Evolutionary conservation across 768 basidiomycete species (phyloP).

Genomic region (Suillus clintonianus): DNA sequence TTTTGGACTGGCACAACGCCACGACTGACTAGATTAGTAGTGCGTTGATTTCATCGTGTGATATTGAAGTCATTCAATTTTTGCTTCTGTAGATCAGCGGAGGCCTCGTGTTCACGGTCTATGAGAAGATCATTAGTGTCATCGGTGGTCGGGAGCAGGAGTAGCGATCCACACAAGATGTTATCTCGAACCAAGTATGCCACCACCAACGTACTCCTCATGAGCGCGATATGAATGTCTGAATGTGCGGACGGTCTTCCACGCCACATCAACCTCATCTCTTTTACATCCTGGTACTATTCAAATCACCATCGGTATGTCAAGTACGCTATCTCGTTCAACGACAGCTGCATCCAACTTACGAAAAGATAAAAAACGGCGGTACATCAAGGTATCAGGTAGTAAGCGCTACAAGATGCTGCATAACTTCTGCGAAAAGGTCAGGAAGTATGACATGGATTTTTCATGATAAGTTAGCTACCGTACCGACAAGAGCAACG

Average conservation of each 20-base stretch:
- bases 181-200: neutral
- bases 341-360: too few species aligned
- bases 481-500: too few species aligned
- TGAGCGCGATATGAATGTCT: neutral
- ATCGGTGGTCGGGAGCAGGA: constrained; percentile 35
- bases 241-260: neutral
- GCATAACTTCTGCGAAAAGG: too few species aligned
- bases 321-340: too few species aligned
- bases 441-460: too few species aligned
- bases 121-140: constrained; percentile 76
- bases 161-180: neutral
- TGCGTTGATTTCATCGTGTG: constrained; percentile 27
- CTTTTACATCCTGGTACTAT: neutral
- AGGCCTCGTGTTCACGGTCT: constrained; percentile 90
- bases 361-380: too few species aligned
- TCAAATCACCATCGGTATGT: too few species aligned
- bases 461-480: too few species aligned
- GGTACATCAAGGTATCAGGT: too few species aligned
- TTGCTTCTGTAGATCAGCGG: constrained; percentile 70
- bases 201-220: neutral
- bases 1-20: constrained; percentile 99
- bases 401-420: too few species aligned
- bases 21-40: constrained; percentile 78
- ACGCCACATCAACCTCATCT: neutral
- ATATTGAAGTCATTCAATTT: neutral